Evolutionary conservation across 352 stramenopile species (phyloP).

Genomic region (Globisporangium ultimum): DNA sequence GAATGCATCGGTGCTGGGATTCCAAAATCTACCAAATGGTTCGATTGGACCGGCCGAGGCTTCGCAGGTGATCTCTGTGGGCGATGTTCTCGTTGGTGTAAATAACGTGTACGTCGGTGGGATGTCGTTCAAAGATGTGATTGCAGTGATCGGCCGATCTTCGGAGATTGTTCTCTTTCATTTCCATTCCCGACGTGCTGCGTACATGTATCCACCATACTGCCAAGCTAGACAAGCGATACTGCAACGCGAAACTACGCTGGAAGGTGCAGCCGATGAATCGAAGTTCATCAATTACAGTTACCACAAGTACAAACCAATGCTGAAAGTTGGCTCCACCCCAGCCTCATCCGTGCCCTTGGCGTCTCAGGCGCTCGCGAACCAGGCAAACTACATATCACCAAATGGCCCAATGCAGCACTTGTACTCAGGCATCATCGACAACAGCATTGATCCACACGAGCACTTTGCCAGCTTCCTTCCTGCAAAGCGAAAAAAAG

Average conservation of each 20-base stretch:
- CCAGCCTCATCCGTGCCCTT: constrained; percentile 18
- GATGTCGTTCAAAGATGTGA: constrained; percentile 71
- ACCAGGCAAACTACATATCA: constrained; percentile 61
- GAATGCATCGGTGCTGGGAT: constrained; percentile 72
- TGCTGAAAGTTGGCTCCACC: constrained; percentile 53
- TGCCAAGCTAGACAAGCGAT: constrained; percentile 62
- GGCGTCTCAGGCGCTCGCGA: constrained; percentile 31
- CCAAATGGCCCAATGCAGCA: constrained; percentile 86
- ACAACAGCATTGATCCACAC: constrained; percentile 88
- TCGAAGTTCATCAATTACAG: constrained; percentile 72
- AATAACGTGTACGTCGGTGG: constrained; percentile 64
- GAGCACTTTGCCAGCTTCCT: constrained; percentile 88
- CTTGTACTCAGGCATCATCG: constrained; percentile 82
- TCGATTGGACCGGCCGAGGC: constrained; percentile 74
- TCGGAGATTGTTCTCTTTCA: constrained; percentile 71
- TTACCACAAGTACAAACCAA: constrained; percentile 58
- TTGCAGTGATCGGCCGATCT: constrained; percentile 66
- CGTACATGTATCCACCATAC: constrained; percentile 62
- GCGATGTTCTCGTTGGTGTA: constrained; percentile 75
- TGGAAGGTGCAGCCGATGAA: constrained; percentile 31
- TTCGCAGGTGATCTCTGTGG: constrained; percentile 64
- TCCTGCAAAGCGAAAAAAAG: constrained; percentile 29
- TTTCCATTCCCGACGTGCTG: constrained; percentile 71
- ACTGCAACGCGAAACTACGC: constrained; percentile 27
- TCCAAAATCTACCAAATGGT: constrained; percentile 67